Evolutionary conservation across 768 basidiomycete species (phyloP), one percentile per base, ranked within the genome.

Genomic region (Coprinellus micaceus): DNA sequence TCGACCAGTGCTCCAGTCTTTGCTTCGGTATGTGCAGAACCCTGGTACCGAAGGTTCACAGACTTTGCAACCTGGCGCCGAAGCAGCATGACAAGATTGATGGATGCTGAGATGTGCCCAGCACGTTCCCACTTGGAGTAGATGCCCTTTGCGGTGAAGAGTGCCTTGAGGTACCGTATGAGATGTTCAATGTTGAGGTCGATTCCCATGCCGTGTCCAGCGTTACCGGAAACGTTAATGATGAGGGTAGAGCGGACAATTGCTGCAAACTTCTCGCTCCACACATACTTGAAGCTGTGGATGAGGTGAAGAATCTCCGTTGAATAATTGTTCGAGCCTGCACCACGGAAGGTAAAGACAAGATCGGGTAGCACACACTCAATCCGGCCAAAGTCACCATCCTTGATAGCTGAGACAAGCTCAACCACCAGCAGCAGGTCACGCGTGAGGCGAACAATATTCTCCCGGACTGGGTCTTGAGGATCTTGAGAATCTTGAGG

Each of bases 231-330:
- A 0, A 66, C 15, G n/a, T 69, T 69, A 15, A 72, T 49, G 3
- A 73, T 58, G 61, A 66, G 62, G 24, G 60, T 65, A 47, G 71
- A 66, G 1, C 59, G 58, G 62, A 71, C 67, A 1, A 73, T 66
- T 11, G 72, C 57, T 2, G 61, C 68, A 59, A 68, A 69, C 2
- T 67, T 43, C 0, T 62, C 57, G 0, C 65, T 66, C 71, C 72
- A 74, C 0, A 71, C 52, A 1, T 64, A 22, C 24, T 69, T 67
- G 21, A 69, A 26, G 30, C 65, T 64, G 47, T 56, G 49, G 3
- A 60, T 57, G 24, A 63, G 59, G 52, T 66, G 56, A 2, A 66
- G 50, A 12, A 70, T 65, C 28, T 51, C 49, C 6, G 28, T 51
- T 9, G 49, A 19, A 19, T 51, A 51, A 28, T 51, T 51, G 29